Percentiles rank a stretch among this genome's conserved stretches.
These are phyloP conservation scores for Beauveria varroae DNA, from an alignment of 2,329 filamentous ascomycete genomes.

Conservation along the genomic window DNA sequence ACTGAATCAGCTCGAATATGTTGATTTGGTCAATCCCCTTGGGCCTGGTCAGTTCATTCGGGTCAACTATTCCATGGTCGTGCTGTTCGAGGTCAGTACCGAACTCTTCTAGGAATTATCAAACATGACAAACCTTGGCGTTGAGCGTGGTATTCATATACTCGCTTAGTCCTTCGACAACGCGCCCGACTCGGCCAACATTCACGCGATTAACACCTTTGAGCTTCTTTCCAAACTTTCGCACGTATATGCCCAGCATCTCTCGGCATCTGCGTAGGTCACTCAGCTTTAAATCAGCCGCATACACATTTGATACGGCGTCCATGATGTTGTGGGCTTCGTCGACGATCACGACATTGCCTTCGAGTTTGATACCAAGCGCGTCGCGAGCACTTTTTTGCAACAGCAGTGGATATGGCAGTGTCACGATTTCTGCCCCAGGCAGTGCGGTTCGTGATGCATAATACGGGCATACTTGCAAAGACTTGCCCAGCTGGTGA, in stretches of 20 bases:
- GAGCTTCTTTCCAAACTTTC: constrained; percentile 78
- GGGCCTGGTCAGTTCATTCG: constrained; percentile 65
- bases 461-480: constrained; percentile 91
- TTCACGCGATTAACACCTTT: constrained; percentile 90
- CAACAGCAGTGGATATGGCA: constrained; percentile 85
- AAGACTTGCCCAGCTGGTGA: constrained; percentile 64
- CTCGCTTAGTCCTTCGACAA: constrained; percentile 69
- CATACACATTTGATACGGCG: constrained; percentile 80
- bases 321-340: constrained; percentile 98
- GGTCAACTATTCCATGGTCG: constrained; percentile 60
- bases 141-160: constrained; percentile 54
- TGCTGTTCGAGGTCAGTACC: constrained; percentile 17
- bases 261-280: constrained; percentile 66
- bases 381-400: constrained; percentile 85
- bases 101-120: background rate
- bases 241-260: constrained; percentile 75
- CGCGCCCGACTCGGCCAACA: constrained; percentile 75
- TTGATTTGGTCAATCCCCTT: constrained; percentile 96
- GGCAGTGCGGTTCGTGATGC: constrained; percentile 81
- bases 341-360: constrained; percentile 89
- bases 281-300: constrained; percentile 63
- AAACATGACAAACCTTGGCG: constrained; percentile 33
- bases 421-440: constrained; percentile 78
- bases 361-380: constrained; percentile 75
- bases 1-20: constrained; percentile 77